Evolutionary conservation across 208 protist genomes (phyloP).

Genomic region (Trypanosoma platydactyli): DNA sequence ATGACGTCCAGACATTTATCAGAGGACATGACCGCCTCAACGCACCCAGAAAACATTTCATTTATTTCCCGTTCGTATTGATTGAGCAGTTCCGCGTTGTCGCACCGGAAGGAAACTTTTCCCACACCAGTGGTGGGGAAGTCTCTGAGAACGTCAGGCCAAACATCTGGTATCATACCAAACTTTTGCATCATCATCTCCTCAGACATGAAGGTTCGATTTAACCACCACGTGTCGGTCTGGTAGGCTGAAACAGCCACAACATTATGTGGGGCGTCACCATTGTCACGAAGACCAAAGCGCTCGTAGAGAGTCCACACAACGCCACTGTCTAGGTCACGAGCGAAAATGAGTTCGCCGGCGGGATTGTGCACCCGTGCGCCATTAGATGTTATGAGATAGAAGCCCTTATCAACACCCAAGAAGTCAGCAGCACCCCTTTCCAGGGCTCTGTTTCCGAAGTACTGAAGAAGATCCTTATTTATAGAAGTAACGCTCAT

Average conservation of each 20-base stretch:
- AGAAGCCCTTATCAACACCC: conserved; percentile 35
- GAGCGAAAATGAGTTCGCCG: conserved; percentile 39
- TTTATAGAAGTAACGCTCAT: conserved; percentile 58
- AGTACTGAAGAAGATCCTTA: conserved; percentile 10
- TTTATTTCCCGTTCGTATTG: conserved; percentile 42
- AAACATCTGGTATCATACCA: conserved; percentile 43
- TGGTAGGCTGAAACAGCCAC: conserved; percentile 13
- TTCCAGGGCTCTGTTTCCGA: neutral
- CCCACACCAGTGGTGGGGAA: conserved; percentile 54
- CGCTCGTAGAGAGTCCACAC: conserved; percentile 42
- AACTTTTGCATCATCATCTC: conserved; percentile 48
- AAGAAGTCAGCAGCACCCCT: neutral
- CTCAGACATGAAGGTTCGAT: conserved; percentile 24
- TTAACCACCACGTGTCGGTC: conserved; percentile 7
- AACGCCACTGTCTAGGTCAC: conserved; percentile 58
- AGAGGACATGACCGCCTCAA: conserved; percentile 59
- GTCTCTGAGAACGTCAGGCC: conserved; percentile 44
- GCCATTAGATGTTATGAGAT: conserved; percentile 66
- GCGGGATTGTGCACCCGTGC: conserved; percentile 54
- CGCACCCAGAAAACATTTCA: conserved; percentile 38
- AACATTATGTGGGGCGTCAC: neutral
- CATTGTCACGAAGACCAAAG: conserved; percentile 29
- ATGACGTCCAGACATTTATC: conserved; percentile 63
- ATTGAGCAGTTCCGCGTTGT: conserved; percentile 35
- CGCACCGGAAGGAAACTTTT: conserved; percentile 69